Conservation (phyloP, 73 alveolate species). For the Uronychia setigera region DNA sequence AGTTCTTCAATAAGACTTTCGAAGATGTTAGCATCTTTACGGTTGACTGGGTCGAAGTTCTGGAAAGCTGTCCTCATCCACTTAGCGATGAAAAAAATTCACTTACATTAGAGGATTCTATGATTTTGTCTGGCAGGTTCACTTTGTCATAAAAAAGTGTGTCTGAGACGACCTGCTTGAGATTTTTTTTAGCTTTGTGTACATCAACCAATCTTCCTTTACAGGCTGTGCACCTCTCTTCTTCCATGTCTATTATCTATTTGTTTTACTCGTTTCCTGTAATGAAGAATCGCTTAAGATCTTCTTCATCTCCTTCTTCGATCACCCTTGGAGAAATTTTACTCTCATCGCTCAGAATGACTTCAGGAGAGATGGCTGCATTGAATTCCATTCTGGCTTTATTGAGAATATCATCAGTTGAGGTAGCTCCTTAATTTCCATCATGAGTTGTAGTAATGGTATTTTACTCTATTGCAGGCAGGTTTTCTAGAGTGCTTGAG, state of each 20-base stretch:
- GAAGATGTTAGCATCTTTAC: conserved; percentile 5
- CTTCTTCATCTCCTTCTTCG: conserved; percentile 16
- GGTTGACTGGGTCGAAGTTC: not conserved
- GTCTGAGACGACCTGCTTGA: not conserved
- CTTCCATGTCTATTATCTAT: too few species aligned
- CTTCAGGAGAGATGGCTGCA: too few species aligned
- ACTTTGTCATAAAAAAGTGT: not conserved
- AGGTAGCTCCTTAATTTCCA: not conserved
- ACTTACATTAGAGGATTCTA: too few species aligned
- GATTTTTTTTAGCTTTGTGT: not conserved
- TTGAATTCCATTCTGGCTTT: not conserved
- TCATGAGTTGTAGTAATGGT: too few species aligned
- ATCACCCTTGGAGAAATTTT: not conserved
- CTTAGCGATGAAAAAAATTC: not conserved
- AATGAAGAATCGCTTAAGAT: conserved; percentile 21
- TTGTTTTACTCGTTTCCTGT: conserved; percentile 2
- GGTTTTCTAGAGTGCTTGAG: too few species aligned
- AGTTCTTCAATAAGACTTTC: not conserved
- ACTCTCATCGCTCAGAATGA: not conserved
- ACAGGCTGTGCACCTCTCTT: too few species aligned
- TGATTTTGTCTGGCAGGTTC: not conserved
- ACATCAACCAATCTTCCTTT: not conserved
- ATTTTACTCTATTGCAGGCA: too few species aligned
- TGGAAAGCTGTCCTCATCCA: conserved; percentile 2
- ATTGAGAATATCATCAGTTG: not conserved